Conservation (phyloP, 805 yeast species). For the Candida yuanshanica region DNA sequence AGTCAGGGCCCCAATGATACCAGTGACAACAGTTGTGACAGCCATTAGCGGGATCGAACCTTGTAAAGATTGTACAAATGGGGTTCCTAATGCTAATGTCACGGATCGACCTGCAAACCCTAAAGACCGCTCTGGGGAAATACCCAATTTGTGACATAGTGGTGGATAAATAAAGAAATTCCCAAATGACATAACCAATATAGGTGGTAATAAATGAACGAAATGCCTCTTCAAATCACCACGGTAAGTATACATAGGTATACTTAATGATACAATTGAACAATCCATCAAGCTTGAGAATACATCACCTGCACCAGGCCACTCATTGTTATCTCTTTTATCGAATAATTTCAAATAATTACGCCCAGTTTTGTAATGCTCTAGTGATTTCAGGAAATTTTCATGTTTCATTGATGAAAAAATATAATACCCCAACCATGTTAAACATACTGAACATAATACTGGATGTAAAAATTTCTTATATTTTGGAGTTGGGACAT, state of each 20-base stretch:
- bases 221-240: conserved; percentile 56
- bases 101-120: conserved; percentile 79
- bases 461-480: conserved; percentile 65
- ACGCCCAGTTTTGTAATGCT: conserved; percentile 62
- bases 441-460: conserved; percentile 55
- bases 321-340: conserved; percentile 22
- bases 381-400: conserved; percentile 46
- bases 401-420: conserved; percentile 46
- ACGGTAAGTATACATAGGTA: conserved; percentile 75
- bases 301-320: conserved; percentile 84
- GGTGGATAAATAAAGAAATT: conserved; percentile 69
- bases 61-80: conserved; percentile 57
- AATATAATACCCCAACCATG: conserved; percentile 58
- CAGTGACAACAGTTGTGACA: conserved; percentile 70
- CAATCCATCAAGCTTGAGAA: conserved; percentile 67
- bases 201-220: conserved; percentile 53
- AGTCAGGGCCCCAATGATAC: conserved; percentile 66
- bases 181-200: conserved; percentile 46
- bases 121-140: conserved; percentile 51
- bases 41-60: conserved; percentile 74
- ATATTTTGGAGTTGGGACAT: conserved; percentile 38
- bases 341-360: conserved; percentile 57
- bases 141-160: conserved; percentile 58
- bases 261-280: conserved; percentile 66
- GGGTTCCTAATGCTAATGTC: conserved; percentile 75